These are phyloP conservation scores for Pyrus pyrifolia DNA, from an alignment of 306 rosid species.

Conservation along the genomic window DNA sequence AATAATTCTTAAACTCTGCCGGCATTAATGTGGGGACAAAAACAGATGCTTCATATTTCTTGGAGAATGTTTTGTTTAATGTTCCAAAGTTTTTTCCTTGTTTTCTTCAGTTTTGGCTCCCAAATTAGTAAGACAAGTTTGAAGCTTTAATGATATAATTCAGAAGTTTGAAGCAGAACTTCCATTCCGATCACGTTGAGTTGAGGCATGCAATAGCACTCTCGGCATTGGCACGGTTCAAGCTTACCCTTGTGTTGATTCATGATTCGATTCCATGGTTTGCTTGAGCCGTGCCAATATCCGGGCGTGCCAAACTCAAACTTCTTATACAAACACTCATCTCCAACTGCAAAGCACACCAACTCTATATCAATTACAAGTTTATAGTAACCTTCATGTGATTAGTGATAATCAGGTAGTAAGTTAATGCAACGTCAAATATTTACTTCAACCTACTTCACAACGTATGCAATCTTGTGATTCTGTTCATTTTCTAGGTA, in stretches of 20 bases:
- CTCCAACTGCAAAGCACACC: background rate
- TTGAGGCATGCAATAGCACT: background rate
- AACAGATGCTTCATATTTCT: background rate
- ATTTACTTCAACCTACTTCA: background rate
- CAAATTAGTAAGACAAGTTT: background rate
- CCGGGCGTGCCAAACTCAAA: constrained; percentile 10
- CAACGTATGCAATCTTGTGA: background rate
- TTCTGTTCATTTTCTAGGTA: background rate
- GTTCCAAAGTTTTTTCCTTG: background rate
- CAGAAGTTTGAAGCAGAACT: background rate
- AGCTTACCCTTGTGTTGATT: constrained; percentile 22
- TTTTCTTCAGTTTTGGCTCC: background rate
- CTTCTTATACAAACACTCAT: background rate
- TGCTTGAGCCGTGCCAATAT: constrained; percentile 55
- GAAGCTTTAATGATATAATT: background rate
- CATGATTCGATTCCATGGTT: constrained; percentile 12
- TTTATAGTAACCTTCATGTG: background rate
- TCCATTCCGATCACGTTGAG: background rate
- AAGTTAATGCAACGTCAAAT: background rate
- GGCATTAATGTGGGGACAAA: background rate
- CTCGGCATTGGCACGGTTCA: constrained; percentile 44
- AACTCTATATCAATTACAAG: background rate
- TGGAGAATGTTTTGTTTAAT: background rate
- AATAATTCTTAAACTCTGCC: background rate
- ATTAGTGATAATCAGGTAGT: background rate